Percentiles rank a stretch among this genome's conserved stretches.
Evolutionary conservation across 129 eudicot species (phyloP).

Genomic region (Centaurea solstitialis): DNA sequence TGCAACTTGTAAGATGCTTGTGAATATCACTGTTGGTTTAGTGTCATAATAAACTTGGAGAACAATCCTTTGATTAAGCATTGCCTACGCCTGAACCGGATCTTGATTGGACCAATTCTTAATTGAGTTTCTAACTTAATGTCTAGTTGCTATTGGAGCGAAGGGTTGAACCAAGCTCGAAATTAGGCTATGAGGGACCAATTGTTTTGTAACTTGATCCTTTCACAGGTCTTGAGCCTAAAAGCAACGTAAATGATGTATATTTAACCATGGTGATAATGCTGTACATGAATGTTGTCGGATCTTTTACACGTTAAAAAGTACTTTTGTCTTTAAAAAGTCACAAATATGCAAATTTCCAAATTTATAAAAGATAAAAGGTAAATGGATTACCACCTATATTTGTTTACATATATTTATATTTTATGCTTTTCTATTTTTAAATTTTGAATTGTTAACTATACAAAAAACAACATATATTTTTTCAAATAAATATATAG

Average conservation of each 20-base stretch:
- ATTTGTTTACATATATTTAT: background rate
- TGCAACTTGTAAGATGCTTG: background rate
- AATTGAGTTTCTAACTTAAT: background rate
- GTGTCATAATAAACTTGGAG: background rate
- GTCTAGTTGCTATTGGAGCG: background rate
- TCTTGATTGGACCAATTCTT: background rate
- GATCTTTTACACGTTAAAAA: background rate
- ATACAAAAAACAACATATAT: background rate
- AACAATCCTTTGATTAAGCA: background rate
- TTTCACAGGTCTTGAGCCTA: background rate
- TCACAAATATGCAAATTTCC: background rate
- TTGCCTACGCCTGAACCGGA: background rate
- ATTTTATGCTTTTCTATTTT: too few relatives aligned
- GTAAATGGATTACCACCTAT: background rate
- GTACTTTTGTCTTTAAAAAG: background rate
- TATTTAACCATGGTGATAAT: background rate
- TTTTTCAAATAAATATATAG: too few relatives aligned
- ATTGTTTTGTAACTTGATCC: background rate
- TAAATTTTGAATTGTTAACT: too few relatives aligned
- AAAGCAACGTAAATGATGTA: background rate
- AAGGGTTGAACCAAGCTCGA: background rate
- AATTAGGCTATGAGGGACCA: background rate
- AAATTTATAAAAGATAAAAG: background rate
- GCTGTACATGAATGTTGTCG: background rate
- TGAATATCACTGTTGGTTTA: background rate